Conservation (phyloP, 2,329 filamentous ascomycete species). For the Ophiocordyceps camponoti-leonardi region DNA sequence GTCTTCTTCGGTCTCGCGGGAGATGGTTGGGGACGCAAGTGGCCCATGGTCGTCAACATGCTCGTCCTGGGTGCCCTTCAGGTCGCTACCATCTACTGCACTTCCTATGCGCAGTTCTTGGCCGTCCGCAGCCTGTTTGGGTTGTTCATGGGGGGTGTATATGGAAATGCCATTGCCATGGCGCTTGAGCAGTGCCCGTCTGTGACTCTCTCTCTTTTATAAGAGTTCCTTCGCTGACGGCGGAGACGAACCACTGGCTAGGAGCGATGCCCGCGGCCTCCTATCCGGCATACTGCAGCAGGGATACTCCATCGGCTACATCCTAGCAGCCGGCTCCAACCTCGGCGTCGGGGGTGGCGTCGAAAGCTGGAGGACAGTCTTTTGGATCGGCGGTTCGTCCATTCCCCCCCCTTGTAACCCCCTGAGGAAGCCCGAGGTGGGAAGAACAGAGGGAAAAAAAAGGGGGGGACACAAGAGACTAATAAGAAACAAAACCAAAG, state of each 20-base stretch:
- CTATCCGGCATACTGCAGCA: conserved; percentile 74
- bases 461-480: neutral
- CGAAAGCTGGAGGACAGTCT: conserved; percentile 58
- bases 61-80: conserved; percentile 49
- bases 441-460: too few relatives aligned
- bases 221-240: too few relatives aligned
- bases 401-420: neutral
- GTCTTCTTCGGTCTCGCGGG: conserved; percentile 60
- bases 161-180: conserved; percentile 65
- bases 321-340: conserved; percentile 60
- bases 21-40: conserved; percentile 67
- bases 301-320: conserved; percentile 66
- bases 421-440: too few relatives aligned
- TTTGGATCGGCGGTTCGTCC: conserved; percentile 43
- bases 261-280: conserved; percentile 51
- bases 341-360: conserved; percentile 49
- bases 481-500: conserved; percentile 8
- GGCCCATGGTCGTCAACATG: conserved; percentile 73
- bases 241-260: too few relatives aligned
- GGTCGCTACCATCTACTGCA: conserved; percentile 61
- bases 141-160: conserved; percentile 67
- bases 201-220: conserved; percentile 12
- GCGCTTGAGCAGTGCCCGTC: conserved; percentile 56
- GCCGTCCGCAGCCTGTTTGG: conserved; percentile 58
- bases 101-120: conserved; percentile 57